Base-by-base conservation (phyloP, 2,329 filamentous ascomycete genomes). In the Colletotrichum sp. region DNA sequence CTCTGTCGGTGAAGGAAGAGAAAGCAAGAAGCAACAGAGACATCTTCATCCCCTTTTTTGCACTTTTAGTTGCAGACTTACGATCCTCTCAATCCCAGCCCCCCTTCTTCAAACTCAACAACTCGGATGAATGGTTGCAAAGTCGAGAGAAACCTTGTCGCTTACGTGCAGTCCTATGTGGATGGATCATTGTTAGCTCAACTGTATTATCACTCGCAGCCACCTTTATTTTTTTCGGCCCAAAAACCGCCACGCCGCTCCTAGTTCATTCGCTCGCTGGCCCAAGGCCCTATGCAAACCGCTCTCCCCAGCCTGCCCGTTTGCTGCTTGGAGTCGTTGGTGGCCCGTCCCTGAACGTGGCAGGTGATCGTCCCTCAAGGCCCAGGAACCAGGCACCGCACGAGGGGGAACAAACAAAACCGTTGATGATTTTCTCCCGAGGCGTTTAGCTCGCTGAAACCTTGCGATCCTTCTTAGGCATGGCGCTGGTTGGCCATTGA, bases 331-430 rank as follows among this genome's bases (percentile, higher is more conserved):
- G 12, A 21, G 34, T 64, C n/a, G 26, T 55, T 63, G 28, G 32
- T 71, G 28, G 30, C 26, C 62, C 28, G n/a, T 55, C 28, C 28
- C 39, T 65, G 21, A 39, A 70, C 52, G 36, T 34, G 71, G 60
- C 66, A 76, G 65, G 34, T 76, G 71, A 76, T 76, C 71, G 66
- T 67, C 74, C 44, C 16, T 18, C 15, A 32, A 34, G 21, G 39
- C 64, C 57, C 73, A 69, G 70, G 70, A 62, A 68, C 65, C 59
- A 68, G 65, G 70, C 28, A 52, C 72, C 16, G 36, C 39, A 28
- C 32, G 62, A 64, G 18, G 32, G 36, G 21, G 15, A 68, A 72
- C 13, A 66, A 66, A 66, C 16, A 36, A 68, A 16, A 34, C 69
- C 57, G 57, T 34, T 59, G 72, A 36, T 60, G 69, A 72, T 55